phyloP scores from a whole-genome alignment of 192 early-diverging fungal species.

The Thamnidium elegans region DNA sequence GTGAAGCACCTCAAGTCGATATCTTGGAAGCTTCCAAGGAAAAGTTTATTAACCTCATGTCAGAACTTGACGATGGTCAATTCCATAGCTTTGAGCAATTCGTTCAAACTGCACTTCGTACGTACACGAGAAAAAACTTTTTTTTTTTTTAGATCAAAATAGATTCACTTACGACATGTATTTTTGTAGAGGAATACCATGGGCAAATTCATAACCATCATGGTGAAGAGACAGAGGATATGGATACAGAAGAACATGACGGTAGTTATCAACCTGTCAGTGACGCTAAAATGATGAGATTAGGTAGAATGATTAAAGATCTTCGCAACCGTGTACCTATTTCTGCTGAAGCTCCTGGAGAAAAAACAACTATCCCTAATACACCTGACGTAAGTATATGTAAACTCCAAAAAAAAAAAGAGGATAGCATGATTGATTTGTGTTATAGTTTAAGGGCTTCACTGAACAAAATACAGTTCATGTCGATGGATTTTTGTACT shows the following conservation, averaged over 20 bases:
- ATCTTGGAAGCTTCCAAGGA: constrained; percentile 26
- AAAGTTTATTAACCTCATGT: constrained; percentile 27
- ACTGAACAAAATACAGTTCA: constrained; percentile 53
- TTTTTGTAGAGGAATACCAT: constrained; percentile 33
- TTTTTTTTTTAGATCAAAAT: background rate
- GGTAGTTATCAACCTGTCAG: constrained; percentile 28
- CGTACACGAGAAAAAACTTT: background rate
- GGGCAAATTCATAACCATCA: constrained; percentile 26
- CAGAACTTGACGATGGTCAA: constrained; percentile 26
- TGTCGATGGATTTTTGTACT: constrained; percentile 57
- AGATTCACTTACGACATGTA: background rate
- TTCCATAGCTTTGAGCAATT: constrained; percentile 33
- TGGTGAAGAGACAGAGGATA: constrained; percentile 4
- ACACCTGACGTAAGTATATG: constrained; percentile 40
- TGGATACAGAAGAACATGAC: constrained; percentile 23
- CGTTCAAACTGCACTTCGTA: constrained; percentile 31
- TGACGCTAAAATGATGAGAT: constrained; percentile 29
- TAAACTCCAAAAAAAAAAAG: background rate
- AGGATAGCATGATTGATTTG: background rate
- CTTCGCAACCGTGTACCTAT: constrained; percentile 48
- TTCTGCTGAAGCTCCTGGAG: constrained; percentile 51
- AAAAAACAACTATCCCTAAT: constrained; percentile 43
- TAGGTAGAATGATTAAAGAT: constrained; percentile 53
- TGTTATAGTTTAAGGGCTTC: constrained; percentile 46
- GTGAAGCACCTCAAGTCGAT: constrained; percentile 1